Evolutionary conservation across 2,329 filamentous ascomycete species (phyloP), one percentile per base, ranked within the genome.

Genomic region (Davidsoniella eucalypti): DNA sequence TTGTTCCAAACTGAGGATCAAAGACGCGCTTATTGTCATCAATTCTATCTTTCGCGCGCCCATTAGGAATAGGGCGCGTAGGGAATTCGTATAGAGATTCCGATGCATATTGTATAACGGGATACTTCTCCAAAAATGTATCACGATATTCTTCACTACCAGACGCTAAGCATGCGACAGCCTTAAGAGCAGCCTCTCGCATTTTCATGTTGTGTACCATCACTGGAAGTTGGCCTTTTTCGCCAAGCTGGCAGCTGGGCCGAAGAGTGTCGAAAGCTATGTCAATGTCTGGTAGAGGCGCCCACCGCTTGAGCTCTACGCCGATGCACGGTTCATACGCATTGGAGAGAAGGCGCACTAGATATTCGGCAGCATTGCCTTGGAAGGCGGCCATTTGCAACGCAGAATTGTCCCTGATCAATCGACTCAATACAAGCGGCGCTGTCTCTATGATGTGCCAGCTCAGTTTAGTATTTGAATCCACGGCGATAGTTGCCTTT

Each of bases 91-190:
- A 65, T 42, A 96, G 72, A 0, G 87, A 92, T 57, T 94, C 85
- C 40, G 93, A 82, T 47, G 96, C 80, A 60, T 83, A 87, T 1
- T 79, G 74, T 42, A 94, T 72, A 46, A 84, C 76, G 12, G 42
- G 25, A n/a, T 87, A 86, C 57, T 85, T 78, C 21, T 88, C 82
- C 48, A 92, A 83, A 44, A 96, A 75, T 0, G 75, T 73, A 60
- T 93, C 94, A 41, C 88, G 75, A 59, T 90, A 86, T 21, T 84
- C 78, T 57, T 96, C 87, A 58, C 87, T 87, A 57, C 82, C 82
- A 2, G 84, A 78, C 1, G 84, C 78, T 47, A 96, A 69, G 2
- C 87, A 82, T n/a, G 84, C 84, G 51, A 96, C 68, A 1, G 87
- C 87, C 58, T 81, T 80, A 16, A 96, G 66, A 1, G 80, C 76